A percentile compares a stretch with the other conserved stretches of the same genome.
Evolutionary conservation across 2,329 filamentous ascomycete species (phyloP).

Genomic region (Beauveria asiatica): DNA sequence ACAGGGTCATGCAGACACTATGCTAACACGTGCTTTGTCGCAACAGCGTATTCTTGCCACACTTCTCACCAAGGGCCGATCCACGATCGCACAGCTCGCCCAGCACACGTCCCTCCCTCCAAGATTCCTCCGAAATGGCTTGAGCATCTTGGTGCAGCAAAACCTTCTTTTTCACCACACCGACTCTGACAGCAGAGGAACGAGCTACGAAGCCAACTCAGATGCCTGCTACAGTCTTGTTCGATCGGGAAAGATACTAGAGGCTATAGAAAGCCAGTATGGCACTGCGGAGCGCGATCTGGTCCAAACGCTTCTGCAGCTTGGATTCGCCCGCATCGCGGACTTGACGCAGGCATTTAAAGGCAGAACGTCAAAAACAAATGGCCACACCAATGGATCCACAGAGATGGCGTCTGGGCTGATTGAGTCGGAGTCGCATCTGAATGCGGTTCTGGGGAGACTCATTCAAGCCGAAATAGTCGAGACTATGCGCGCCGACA

Average conservation of each 20-base stretch:
- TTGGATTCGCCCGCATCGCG: slow-evolving; percentile 67
- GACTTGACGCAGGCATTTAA: slow-evolving; percentile 60
- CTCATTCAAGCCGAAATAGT: slow-evolving; percentile 59
- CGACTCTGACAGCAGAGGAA: slow-evolving; percentile 50
- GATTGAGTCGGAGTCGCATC: slow-evolving; percentile 37
- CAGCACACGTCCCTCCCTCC: slow-evolving; percentile 64
- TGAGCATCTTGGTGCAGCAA: slow-evolving; percentile 81
- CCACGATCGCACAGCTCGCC: slow-evolving; percentile 59
- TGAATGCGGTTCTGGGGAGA: slow-evolving; percentile 42
- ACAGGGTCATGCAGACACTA: not conserved
- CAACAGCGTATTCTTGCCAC: slow-evolving; percentile 72
- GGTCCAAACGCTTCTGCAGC: slow-evolving; percentile 63
- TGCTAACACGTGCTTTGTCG: slow-evolving; percentile 13
- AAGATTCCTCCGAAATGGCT: slow-evolving; percentile 70
- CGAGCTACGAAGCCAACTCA: slow-evolving; percentile 78
- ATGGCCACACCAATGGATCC: slow-evolving; percentile 27
- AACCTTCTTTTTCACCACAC: slow-evolving; percentile 72
- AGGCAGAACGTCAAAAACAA: slow-evolving; percentile 27
- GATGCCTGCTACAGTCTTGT: slow-evolving; percentile 73
- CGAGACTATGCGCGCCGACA: slow-evolving; percentile 50
- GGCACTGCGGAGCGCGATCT: slow-evolving; percentile 67
- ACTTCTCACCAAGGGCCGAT: slow-evolving; percentile 70
- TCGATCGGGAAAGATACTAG: slow-evolving; percentile 71
- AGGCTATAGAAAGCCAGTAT: slow-evolving; percentile 64
- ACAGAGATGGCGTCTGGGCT: slow-evolving; percentile 24